phyloP scores from a whole-genome alignment of 78 protist species.

The Andalucia godoyi region DNA sequence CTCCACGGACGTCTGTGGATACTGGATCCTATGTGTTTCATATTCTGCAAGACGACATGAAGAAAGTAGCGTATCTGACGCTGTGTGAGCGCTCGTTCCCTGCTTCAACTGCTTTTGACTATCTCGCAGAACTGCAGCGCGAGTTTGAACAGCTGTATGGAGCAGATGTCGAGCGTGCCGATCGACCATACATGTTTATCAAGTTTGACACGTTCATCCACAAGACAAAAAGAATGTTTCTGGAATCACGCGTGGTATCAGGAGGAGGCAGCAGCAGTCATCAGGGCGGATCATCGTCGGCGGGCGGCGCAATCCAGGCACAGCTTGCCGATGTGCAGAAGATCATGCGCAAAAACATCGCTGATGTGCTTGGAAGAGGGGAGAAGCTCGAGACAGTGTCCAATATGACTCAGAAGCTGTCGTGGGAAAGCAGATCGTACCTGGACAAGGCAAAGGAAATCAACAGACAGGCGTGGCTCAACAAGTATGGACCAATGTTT shows the following conservation, averaged over 20 bases:
- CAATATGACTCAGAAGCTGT: neutral
- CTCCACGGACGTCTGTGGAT: no score
- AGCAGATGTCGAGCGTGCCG: conserved; percentile 44
- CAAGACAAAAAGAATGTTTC: conserved; percentile 35
- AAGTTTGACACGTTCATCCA: conserved; percentile 59
- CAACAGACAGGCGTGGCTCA: no score
- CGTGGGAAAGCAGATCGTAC: neutral
- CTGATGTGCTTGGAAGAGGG: conserved; percentile 67
- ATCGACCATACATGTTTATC: conserved; percentile 68
- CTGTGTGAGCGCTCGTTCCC: no score
- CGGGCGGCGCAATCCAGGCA: neutral
- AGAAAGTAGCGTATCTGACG: no score
- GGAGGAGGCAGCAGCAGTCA: no score
- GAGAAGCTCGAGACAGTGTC: conserved; percentile 46
- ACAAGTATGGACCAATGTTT: no score
- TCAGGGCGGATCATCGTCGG: neutral
- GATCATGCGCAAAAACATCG: conserved; percentile 63
- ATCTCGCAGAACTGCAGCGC: conserved; percentile 49
- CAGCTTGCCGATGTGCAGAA: conserved; percentile 48
- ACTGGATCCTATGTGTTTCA: no score
- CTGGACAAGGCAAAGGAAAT: conserved; percentile 4
- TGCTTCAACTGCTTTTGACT: conserved; percentile 53
- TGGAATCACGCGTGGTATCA: conserved; percentile 42
- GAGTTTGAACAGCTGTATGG: conserved; percentile 46
- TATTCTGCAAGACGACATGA: no score